Evolutionary conservation across 495 filamentous ascomycete species (phyloP).

Genomic region (Glutinoglossum americanum): DNA sequence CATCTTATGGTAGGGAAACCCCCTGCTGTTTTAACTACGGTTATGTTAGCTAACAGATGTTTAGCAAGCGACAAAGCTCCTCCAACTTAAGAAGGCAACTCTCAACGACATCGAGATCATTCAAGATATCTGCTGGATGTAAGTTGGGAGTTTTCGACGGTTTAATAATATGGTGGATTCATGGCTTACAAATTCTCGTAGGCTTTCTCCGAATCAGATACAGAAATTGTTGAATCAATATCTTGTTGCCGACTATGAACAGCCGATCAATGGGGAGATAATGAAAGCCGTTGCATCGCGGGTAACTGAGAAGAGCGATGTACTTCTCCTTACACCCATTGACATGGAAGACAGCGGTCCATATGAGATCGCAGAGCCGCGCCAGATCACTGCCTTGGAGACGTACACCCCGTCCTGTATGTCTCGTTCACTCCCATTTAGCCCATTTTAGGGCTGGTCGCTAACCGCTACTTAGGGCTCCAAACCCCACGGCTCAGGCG

Average conservation of each 20-base stretch:
- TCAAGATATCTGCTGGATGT: conserved; percentile 99
- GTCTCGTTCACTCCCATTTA: conserved; percentile 15
- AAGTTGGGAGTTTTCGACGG: conserved; percentile 18
- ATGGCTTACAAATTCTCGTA: conserved; percentile 11
- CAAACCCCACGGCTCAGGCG: conserved; percentile 90
- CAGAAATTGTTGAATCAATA: conserved; percentile 98
- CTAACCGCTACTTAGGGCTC: conserved; percentile 35
- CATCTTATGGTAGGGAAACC: conserved; percentile 64
- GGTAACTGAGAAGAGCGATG: conserved; percentile 96
- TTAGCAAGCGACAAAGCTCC: conserved; percentile 92
- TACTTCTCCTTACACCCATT: conserved; percentile 74
- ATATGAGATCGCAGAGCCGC: conserved; percentile 94
- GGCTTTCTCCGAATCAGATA: conserved; percentile 96
- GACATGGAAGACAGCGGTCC: conserved; percentile 99
- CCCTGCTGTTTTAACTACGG: not conserved
- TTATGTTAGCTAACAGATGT: conserved; percentile 8
- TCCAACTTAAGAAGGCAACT: conserved; percentile 97
- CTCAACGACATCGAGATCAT: conserved; percentile 99
- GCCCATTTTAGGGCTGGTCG: not conserved
- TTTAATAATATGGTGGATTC: conserved; percentile 1
- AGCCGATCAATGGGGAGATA: conserved; percentile 98
- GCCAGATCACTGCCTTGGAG: conserved; percentile 87
- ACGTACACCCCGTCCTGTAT: conserved; percentile 92
- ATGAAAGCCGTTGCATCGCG: conserved; percentile 98
- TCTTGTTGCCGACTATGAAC: conserved; percentile 95